These are phyloP conservation scores for Boechera retrofracta DNA, from an alignment of 345 rosid species.

Conservation along the genomic window DNA sequence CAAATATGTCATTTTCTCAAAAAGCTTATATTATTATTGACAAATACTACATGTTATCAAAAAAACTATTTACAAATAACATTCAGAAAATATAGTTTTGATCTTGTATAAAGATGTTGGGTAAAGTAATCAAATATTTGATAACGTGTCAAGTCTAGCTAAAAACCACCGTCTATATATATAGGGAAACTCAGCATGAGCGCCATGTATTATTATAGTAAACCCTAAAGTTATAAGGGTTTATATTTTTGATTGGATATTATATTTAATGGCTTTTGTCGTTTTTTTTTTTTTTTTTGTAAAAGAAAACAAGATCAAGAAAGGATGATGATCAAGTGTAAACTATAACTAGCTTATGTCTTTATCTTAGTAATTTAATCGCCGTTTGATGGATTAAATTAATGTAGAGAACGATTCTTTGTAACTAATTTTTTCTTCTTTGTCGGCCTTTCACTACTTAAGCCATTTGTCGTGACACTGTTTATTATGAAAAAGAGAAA, in stretches of 20 bases:
- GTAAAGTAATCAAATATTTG: conserved; percentile 5
- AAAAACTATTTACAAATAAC: not conserved
- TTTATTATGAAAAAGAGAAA: not conserved
- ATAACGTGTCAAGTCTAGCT: conserved; percentile 1
- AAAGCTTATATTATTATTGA: not conserved
- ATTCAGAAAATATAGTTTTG: conserved; percentile 10
- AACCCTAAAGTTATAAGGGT: not conserved
- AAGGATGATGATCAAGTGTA: conserved; percentile 2
- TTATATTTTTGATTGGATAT: not conserved
- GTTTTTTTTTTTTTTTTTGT: conserved; percentile 8
- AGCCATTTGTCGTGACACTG: conserved; percentile 39
- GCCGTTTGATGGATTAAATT: conserved; percentile 16
- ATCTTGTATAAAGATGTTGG: not conserved
- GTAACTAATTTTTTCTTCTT: conserved; percentile 9
- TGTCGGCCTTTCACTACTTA: conserved; percentile 35
- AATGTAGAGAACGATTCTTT: conserved; percentile 7
- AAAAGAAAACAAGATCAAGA: conserved; percentile 23
- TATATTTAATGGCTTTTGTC: conserved; percentile 1
- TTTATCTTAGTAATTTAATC: not conserved
- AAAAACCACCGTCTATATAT: too few species aligned
- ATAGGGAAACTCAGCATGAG: conserved; percentile 21
- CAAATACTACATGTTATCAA: not conserved
- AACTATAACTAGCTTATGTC: not conserved
- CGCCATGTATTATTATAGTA: not conserved
- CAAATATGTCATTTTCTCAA: conserved; percentile 26